These are phyloP conservation scores for Phaeosphaeriaceae sp. DNA, from an alignment of 2,329 filamentous ascomycete species.

Conservation along the genomic window DNA sequence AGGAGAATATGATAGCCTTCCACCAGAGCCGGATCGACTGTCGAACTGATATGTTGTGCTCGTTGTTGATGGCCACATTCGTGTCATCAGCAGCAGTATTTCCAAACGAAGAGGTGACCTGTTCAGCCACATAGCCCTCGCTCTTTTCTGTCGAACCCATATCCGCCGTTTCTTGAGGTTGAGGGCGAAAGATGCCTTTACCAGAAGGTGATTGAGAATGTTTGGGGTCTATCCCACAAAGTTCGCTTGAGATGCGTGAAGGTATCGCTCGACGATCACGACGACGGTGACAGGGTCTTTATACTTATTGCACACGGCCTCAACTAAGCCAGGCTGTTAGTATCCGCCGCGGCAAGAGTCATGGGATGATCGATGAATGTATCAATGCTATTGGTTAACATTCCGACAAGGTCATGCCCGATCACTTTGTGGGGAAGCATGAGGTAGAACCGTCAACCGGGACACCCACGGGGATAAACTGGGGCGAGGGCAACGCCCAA, in stretches of 20 bases:
- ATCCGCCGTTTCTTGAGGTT: slow-evolving; percentile 2
- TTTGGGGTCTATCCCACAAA: background rate
- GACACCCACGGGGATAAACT: slow-evolving; percentile 26
- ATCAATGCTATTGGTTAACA: slow-evolving; percentile 8
- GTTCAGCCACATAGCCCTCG: slow-evolving; percentile 27
- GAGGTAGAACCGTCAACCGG: slow-evolving; percentile 8
- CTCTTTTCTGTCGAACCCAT: slow-evolving; percentile 23
- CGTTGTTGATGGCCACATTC: slow-evolving; percentile 46
- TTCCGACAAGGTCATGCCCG: slow-evolving; percentile 17
- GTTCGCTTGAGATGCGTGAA: no score
- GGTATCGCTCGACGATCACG: no score
- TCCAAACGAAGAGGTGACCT: slow-evolving; percentile 17
- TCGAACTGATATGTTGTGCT: slow-evolving; percentile 59
- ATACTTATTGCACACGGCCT: no score
- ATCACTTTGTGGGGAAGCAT: slow-evolving; percentile 28
- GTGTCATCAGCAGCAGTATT: slow-evolving; percentile 21
- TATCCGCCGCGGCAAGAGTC: background rate
- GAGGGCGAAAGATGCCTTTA: background rate
- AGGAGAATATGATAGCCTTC: slow-evolving; percentile 80
- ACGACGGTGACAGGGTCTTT: no score
- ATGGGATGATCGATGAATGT: background rate
- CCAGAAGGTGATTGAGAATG: background rate
- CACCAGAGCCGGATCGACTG: slow-evolving; percentile 81
- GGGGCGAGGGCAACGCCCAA: slow-evolving; percentile 17
- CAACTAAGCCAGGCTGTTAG: background rate